Percentiles rank a stretch among this genome's conserved stretches.
Evolutionary conservation across 1,284 basidiomycete species (phyloP).

Genomic region (Fomitopsis betulina): DNA sequence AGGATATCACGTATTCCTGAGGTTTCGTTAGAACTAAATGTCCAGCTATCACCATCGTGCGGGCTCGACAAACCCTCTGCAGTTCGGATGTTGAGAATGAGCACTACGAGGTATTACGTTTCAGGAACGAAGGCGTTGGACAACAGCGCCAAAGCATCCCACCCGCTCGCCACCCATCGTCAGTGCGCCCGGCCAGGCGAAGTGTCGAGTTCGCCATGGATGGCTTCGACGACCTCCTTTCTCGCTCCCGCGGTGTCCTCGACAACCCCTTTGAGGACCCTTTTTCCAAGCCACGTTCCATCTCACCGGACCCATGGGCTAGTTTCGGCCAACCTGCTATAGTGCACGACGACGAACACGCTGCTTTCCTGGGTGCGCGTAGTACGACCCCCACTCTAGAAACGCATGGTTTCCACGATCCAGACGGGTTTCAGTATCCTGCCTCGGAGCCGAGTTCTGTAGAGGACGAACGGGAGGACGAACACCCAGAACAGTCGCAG

Average conservation of each 20-base stretch:
- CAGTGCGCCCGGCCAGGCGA: not conserved
- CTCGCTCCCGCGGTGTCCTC: slow-evolving; percentile 53
- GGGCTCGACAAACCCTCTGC: no score
- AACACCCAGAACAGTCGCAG: not conserved
- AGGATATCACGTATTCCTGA: no score
- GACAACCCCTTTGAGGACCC: slow-evolving; percentile 79
- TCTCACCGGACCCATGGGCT: slow-evolving; percentile 77
- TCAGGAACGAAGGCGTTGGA: not conserved
- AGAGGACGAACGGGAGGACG: slow-evolving; percentile 36
- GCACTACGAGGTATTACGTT: not conserved
- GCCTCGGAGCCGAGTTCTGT: slow-evolving; percentile 33
- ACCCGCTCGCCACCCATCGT: not conserved
- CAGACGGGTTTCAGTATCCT: not conserved
- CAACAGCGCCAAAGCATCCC: slow-evolving; percentile 4
- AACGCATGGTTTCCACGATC: slow-evolving; percentile 8
- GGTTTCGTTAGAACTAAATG: no score
- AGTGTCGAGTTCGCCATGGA: slow-evolving; percentile 17
- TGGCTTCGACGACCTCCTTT: slow-evolving; percentile 73
- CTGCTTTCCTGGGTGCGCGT: slow-evolving; percentile 19
- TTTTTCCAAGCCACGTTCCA: slow-evolving; percentile 55
- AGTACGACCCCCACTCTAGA: slow-evolving; percentile 9
- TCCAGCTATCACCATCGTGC: no score
- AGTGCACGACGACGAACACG: slow-evolving; percentile 20
- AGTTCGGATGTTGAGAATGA: no score
- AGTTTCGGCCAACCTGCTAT: slow-evolving; percentile 32